A percentile compares a stretch with the other conserved stretches of the same genome.
phyloP scores from a whole-genome alignment of 495 filamentous ascomycete genomes.

The Hyaloscypha bicolor region DNA sequence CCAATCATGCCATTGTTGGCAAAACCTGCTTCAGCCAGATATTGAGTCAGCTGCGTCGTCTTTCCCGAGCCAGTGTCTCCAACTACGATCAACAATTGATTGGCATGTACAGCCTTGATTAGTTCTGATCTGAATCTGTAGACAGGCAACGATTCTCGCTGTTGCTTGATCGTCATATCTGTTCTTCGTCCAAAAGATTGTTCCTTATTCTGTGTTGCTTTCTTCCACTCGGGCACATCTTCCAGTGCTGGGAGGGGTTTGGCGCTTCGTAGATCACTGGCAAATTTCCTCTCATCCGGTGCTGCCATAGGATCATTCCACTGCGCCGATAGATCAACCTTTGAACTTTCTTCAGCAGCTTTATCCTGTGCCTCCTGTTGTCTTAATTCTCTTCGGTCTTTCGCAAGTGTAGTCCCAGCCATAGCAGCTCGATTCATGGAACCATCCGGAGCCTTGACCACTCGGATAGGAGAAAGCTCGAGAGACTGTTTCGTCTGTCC shows the following conservation, averaged over 20 bases:
- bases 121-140: conserved; percentile 88
- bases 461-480: conserved; percentile 90
- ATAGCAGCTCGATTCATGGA: conserved; percentile 94
- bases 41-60: conserved; percentile 95
- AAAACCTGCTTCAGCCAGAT: conserved; percentile 89
- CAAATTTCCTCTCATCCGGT: conserved; percentile 83
- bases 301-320: conserved; percentile 97
- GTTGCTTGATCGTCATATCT: conserved; percentile 91
- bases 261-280: conserved; percentile 69
- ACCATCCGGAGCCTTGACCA: conserved; percentile 96
- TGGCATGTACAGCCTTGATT: conserved; percentile 81
- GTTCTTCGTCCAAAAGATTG: conserved; percentile 84
- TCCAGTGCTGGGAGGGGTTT: conserved; percentile 55
- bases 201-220: conserved; percentile 78
- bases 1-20: conserved; percentile 90
- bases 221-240: conserved; percentile 90
- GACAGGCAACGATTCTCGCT: conserved; percentile 87
- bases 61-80: conserved; percentile 98
- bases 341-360: conserved; percentile 73
- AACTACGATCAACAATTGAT: conserved; percentile 94
- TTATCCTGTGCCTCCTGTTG: conserved; percentile 87
- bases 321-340: conserved; percentile 85
- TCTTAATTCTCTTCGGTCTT: conserved; percentile 83
- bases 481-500: conserved; percentile 96
- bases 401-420: conserved; percentile 86